Base-by-base conservation (phyloP, 805 yeast species). In the Metschnikowia vanudenii region DNA sequence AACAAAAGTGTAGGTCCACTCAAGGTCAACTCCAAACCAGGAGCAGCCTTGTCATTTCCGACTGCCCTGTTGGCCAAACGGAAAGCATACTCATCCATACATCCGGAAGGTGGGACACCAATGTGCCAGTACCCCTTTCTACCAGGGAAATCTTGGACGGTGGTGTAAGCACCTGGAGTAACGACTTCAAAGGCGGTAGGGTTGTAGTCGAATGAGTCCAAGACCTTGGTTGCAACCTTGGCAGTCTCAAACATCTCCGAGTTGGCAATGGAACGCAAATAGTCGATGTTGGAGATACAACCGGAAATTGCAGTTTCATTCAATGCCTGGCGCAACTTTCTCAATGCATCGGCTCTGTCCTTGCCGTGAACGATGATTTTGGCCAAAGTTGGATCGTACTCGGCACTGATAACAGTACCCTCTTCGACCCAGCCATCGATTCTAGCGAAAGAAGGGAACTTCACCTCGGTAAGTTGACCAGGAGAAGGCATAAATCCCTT, bases 51-150 rank as follows among this genome's bases (percentile, higher is more conserved):
- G 55, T 84, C 79, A 67, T 92, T 94, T 50, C 97, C 98, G 37
- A 92, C 98, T 59, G 88, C 81, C 62, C 86, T 74, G 73, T 92
- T 92, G 17, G 96, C 97, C 52, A 88, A 65, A 59, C 97, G 78
- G 73, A 91, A 91, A 4, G 97, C 83, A 59, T 84, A 91, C 50
- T 83, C 80, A 68, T 92, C 99, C 98, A 92, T 94, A 49, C 98
- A 97, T 38, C 99, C 99, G 34, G 96, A 88, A 7, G 98, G 98
- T 20, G 99, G 99, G 46, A 92, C 98, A 64, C 99, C 99, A 56
- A 86, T 79, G 61, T 86, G 82, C 95, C 95, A 87, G 64, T 75
- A 75, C n/a, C 89, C 85, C 45, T 75, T 74, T 73, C 99, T 84
- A 43, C 96, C 96, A 14, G 96, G 96, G 66, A 83, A 94, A 67